Percentiles rank a stretch among this genome's conserved stretches.
Evolutionary conservation across 306 rosid genomes (phyloP).

Genomic region (Carpinus viminea): DNA sequence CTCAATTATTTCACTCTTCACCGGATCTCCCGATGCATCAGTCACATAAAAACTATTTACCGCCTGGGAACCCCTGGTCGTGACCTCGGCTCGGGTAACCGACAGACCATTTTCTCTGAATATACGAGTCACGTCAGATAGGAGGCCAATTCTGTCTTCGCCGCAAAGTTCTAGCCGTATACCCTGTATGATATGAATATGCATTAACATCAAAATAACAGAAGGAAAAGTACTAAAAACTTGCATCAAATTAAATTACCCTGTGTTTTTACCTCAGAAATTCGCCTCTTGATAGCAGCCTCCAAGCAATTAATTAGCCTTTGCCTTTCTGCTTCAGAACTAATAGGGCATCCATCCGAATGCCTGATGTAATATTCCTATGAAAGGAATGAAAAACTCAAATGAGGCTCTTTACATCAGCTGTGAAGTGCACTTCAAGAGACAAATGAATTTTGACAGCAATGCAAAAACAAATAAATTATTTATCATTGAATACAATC

Average conservation of each 20-base stretch:
- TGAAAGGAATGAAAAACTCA: constrained; percentile 5
- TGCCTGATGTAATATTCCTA: constrained; percentile 94
- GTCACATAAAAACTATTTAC: constrained; percentile 85
- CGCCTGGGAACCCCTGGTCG: constrained; percentile 79
- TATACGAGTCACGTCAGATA: constrained; percentile 93
- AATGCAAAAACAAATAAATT: constrained; percentile 2
- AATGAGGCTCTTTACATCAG: neutral
- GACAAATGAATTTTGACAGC: neutral
- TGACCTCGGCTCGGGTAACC: constrained; percentile 86
- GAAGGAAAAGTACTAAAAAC: neutral
- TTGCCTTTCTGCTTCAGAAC: constrained; percentile 90
- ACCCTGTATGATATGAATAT: constrained; percentile 56
- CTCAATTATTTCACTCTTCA: constrained; percentile 79
- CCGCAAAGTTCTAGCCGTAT: constrained; percentile 82
- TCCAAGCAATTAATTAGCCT: constrained; percentile 95
- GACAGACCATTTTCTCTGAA: constrained; percentile 95
- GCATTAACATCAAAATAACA: constrained; percentile 7
- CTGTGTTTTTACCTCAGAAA: constrained; percentile 62
- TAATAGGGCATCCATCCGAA: constrained; percentile 80
- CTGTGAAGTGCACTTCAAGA: neutral
- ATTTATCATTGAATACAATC: neutral
- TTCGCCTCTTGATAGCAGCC: constrained; percentile 87
- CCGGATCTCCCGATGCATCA: constrained; percentile 76
- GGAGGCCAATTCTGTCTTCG: constrained; percentile 84
- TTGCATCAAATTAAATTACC: neutral